Percentiles rank a stretch among this genome's conserved stretches.
These are phyloP conservation scores for Arthroderma sp. DNA, from an alignment of 2,329 filamentous ascomycete species.

Conservation along the genomic window DNA sequence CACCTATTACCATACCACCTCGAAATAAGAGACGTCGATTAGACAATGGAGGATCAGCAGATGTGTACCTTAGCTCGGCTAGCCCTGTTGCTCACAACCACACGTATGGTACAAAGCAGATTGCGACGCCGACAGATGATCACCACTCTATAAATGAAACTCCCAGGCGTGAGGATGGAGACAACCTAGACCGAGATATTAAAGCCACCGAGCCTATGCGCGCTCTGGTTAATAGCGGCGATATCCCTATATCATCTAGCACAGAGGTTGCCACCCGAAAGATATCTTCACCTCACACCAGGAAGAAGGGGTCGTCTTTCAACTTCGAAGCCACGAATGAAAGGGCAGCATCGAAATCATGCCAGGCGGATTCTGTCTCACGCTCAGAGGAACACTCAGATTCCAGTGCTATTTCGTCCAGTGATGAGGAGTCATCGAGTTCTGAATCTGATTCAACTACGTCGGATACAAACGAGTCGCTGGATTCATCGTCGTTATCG, in stretches of 20 bases:
- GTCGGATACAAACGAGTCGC: constrained; percentile 9
- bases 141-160: too few relatives aligned
- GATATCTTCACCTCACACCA: too few relatives aligned
- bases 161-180: too few relatives aligned
- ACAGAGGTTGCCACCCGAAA: too few relatives aligned
- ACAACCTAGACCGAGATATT: too few relatives aligned
- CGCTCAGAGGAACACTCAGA: constrained; percentile 2
- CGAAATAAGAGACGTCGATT: constrained; percentile 58
- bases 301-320: too few relatives aligned
- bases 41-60: constrained; percentile 11
- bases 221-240: too few relatives aligned
- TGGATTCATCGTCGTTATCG: constrained; percentile 5
- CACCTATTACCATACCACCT: constrained; percentile 57
- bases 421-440: constrained; percentile 12
- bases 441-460: constrained; percentile 14
- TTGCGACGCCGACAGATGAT: too few relatives aligned
- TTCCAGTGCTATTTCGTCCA: neutral
- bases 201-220: too few relatives aligned
- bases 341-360: constrained; percentile 8
- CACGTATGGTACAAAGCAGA: too few relatives aligned
- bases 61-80: constrained; percentile 9
- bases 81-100: constrained; percentile 13
- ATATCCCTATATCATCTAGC: too few relatives aligned
- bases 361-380: constrained; percentile 14
- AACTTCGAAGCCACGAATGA: too few relatives aligned